Conservation (phyloP, 2,329 filamentous ascomycete species). For the Hawksworthiomyces lignivorus region DNA sequence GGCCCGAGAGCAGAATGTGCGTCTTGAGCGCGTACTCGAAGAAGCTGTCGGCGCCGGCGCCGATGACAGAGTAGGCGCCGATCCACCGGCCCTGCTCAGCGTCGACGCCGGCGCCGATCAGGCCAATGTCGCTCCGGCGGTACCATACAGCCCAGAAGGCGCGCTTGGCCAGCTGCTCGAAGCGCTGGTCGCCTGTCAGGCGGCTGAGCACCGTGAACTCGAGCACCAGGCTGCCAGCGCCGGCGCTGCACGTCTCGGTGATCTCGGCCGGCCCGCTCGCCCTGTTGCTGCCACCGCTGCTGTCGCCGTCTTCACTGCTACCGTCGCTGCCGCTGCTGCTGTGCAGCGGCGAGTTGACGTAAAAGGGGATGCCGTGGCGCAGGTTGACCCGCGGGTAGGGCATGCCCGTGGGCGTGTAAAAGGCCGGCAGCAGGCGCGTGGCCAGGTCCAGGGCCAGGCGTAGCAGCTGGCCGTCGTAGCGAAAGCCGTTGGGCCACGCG, state of each 20-base stretch:
- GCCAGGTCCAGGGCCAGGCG: slow-evolving; percentile 83
- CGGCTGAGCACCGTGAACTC: slow-evolving; percentile 89
- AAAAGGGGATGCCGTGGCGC: slow-evolving; percentile 79
- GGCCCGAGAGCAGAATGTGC: slow-evolving; percentile 79
- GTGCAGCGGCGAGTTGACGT: slow-evolving; percentile 76
- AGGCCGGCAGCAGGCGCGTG: slow-evolving; percentile 78
- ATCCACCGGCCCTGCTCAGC: slow-evolving; percentile 88
- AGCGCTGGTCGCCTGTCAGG: slow-evolving; percentile 77
- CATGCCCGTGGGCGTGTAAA: slow-evolving; percentile 83
- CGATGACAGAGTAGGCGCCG: slow-evolving; percentile 82
- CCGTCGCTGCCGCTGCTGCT: slow-evolving; percentile 31
- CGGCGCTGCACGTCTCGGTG: slow-evolving; percentile 93
- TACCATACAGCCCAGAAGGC: slow-evolving; percentile 98
- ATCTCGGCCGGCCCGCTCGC: slow-evolving; percentile 54
- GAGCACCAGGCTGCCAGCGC: slow-evolving; percentile 88
- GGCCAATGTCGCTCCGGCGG: slow-evolving; percentile 71
- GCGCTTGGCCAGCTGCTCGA: slow-evolving; percentile 80
- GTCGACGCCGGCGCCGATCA: slow-evolving; percentile 84
- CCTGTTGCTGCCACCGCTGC: slow-evolving; percentile 30
- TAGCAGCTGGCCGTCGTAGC: slow-evolving; percentile 83
- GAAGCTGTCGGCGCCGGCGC: slow-evolving; percentile 94
- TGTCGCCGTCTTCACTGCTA: too few relatives aligned
- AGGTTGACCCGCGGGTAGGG: slow-evolving; percentile 94
- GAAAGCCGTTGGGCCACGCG: slow-evolving; percentile 66
- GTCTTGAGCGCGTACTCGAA: slow-evolving; percentile 97